Evolutionary conservation across 768 basidiomycete species (phyloP).

Genomic region (Tephrocybe rancida): DNA sequence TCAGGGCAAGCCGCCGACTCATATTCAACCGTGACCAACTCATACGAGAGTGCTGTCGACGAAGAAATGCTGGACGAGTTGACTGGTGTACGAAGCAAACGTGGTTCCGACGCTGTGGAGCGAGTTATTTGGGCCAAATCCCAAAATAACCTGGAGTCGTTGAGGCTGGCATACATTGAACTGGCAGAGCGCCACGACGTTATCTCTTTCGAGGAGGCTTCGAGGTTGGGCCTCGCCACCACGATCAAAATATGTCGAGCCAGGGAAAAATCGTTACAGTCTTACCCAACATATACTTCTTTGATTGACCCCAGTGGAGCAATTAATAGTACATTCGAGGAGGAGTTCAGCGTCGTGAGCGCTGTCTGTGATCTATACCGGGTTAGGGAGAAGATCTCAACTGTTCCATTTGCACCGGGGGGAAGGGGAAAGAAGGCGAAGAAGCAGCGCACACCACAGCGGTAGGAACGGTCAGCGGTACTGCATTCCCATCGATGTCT

Average conservation of each 20-base stretch:
- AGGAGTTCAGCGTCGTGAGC: background rate
- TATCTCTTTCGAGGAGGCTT: slow-evolving; percentile 4
- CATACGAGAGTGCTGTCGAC: background rate
- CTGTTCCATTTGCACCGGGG: too few relatives aligned
- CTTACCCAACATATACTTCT: background rate
- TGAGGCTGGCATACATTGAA: slow-evolving; percentile 6
- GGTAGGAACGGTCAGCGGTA: too few relatives aligned
- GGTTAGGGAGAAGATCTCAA: too few relatives aligned
- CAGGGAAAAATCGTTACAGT: background rate
- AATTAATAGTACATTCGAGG: background rate
- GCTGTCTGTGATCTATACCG: background rate
- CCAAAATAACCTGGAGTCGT: background rate
- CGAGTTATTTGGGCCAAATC: slow-evolving; percentile 4
- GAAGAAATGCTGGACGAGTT: background rate
- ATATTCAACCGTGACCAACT: too few relatives aligned
- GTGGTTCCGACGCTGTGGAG: background rate
- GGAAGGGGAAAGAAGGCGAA: too few relatives aligned
- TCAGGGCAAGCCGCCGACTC: too few relatives aligned
- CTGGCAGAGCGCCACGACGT: background rate
- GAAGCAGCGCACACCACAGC: too few relatives aligned
- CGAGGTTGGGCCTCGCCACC: background rate
- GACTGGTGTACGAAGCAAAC: background rate
- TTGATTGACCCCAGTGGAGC: background rate
- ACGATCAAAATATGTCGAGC: slow-evolving; percentile 2
- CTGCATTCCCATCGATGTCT: too few relatives aligned